phyloP scores from a whole-genome alignment of 108 stramenopile species.

The Discostella pseudostelligera region DNA sequence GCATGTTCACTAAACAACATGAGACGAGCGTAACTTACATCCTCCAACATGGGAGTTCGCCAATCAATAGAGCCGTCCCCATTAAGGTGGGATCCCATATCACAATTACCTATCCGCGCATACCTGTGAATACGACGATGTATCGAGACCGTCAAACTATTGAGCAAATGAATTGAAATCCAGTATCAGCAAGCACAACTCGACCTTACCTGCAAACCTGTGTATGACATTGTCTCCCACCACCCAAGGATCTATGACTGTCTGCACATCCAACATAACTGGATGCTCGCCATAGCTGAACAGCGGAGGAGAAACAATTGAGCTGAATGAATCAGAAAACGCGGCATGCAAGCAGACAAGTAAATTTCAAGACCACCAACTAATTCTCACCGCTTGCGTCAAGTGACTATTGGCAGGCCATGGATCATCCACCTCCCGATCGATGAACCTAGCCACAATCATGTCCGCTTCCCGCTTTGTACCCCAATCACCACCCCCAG shows the following conservation, averaged over 20 bases:
- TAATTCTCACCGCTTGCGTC: conserved; percentile 22
- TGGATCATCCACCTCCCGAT: conserved; percentile 26
- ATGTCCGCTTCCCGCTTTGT: conserved; percentile 8
- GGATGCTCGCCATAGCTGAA: conserved; percentile 18
- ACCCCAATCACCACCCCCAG: conserved; percentile 28
- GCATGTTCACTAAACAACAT: not conserved
- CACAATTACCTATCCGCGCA: conserved; percentile 35
- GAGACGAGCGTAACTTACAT: conserved; percentile 8
- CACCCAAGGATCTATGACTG: conserved; percentile 16
- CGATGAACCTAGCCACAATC: conserved; percentile 34
- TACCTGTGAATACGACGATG: conserved; percentile 10
- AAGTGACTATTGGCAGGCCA: conserved; percentile 36
- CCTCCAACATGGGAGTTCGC: conserved; percentile 29
- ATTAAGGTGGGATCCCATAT: conserved; percentile 17
- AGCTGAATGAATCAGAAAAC: too few species aligned
- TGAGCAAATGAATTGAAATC: too few species aligned
- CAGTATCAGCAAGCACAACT: too few species aligned
- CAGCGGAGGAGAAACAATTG: not conserved
- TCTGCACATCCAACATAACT: conserved; percentile 42
- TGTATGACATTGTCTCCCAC: conserved; percentile 25
- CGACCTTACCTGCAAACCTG: conserved; percentile 39
- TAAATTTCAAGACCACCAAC: not conserved
- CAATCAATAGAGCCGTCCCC: conserved; percentile 21
- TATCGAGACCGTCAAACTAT: too few species aligned
- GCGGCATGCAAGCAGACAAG: not conserved